phyloP scores from a whole-genome alignment of 495 filamentous ascomycete genomes.

The Trichoderma orchidacearum region DNA sequence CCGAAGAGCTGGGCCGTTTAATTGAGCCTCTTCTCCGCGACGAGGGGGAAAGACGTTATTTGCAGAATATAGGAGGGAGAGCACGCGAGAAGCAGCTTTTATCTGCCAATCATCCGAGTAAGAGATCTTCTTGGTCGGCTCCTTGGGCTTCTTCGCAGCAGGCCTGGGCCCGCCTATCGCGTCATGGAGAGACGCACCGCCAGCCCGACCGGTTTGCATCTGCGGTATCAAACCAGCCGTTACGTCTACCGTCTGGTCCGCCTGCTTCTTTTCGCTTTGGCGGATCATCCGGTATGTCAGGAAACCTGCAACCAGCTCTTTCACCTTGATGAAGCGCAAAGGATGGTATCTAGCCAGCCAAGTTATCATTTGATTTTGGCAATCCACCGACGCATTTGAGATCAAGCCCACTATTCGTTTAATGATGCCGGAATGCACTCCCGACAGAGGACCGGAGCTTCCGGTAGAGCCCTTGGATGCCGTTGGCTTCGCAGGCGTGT shows the following conservation, averaged over 20 bases:
- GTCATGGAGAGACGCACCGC: conserved; percentile 52
- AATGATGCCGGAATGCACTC: conserved; percentile 66
- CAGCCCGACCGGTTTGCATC: conserved; percentile 45
- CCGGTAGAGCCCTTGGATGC: conserved; percentile 4
- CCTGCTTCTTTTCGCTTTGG: conserved; percentile 55
- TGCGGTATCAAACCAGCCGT: conserved; percentile 58
- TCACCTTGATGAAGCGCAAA: conserved; percentile 51
- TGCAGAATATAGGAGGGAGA: conserved; percentile 72
- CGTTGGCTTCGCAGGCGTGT: not conserved
- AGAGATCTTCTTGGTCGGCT: conserved; percentile 30
- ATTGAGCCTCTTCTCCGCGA: not conserved
- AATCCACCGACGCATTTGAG: conserved; percentile 60
- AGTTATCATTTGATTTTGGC: conserved; percentile 70
- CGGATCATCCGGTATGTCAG: conserved; percentile 69
- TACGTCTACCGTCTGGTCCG: conserved; percentile 33
- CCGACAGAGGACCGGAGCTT: conserved; percentile 21
- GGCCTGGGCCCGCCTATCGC: conserved; percentile 46
- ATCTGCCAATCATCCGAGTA: conserved; percentile 92
- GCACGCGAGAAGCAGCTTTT: conserved; percentile 64
- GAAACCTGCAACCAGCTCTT: conserved; percentile 67
- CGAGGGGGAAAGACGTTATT: conserved; percentile 39
- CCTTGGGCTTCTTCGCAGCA: conserved; percentile 31
- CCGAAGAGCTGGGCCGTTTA: not conserved
- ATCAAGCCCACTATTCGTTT: conserved; percentile 76
- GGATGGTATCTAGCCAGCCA: conserved; percentile 72